Percentiles rank a stretch among this genome's conserved stretches.
Evolutionary conservation across 257 asterid species (phyloP).

Genomic region (Solanum paucissectum): DNA sequence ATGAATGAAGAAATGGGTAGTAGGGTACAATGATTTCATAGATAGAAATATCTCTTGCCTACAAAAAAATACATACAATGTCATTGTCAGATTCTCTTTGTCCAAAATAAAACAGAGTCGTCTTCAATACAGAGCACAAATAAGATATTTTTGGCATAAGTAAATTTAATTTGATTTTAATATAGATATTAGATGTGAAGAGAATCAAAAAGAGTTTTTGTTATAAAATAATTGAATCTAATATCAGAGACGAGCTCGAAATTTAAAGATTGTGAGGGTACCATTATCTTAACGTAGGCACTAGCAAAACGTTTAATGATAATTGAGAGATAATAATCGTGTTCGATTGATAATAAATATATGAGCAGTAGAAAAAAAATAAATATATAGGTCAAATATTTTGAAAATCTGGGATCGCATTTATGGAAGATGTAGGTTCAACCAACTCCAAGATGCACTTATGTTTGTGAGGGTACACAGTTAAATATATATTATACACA

Average conservation of each 20-base stretch:
- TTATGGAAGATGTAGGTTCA: background rate
- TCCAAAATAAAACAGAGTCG: background rate
- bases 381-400: background rate
- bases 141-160: accelerated
- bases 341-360: too few species aligned
- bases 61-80: background rate
- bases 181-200: background rate
- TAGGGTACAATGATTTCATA: background rate
- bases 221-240: background rate
- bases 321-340: too few species aligned
- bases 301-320: background rate
- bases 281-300: too few species aligned
- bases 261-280: too few species aligned
- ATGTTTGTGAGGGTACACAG: background rate
- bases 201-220: background rate
- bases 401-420: too few species aligned
- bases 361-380: background rate
- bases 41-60: background rate
- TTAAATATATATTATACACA: background rate
- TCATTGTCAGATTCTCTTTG: background rate
- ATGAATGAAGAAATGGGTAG: background rate
- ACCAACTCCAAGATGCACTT: background rate
- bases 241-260: background rate
- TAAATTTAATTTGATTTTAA: background rate
- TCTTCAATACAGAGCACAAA: accelerated